Conservation (phyloP, 495 filamentous ascomycete species). For the Eremomyces bilateralis region DNA sequence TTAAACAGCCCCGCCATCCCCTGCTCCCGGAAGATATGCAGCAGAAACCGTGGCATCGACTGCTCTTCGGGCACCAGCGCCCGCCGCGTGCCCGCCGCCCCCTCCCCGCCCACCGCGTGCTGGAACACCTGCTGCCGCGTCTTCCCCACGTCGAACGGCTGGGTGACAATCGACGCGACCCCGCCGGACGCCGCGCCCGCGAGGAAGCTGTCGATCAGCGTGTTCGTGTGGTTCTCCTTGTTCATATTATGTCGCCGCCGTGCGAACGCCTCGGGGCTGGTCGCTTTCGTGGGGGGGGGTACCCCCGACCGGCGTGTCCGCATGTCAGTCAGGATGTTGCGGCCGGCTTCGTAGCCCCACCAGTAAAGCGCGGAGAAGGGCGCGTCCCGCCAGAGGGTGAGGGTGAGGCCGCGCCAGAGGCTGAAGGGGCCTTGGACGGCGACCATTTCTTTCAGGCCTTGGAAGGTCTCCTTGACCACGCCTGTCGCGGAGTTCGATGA, state of each 20-base stretch:
- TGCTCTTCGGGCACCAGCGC: constrained; percentile 41
- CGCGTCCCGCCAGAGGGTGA: constrained; percentile 92
- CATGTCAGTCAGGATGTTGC: constrained; percentile 37
- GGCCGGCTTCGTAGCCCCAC: constrained; percentile 83
- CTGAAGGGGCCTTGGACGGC: constrained; percentile 48
- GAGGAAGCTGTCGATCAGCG: constrained; percentile 73
- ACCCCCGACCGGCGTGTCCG: constrained; percentile 18
- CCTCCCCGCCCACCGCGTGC: constrained; percentile 16
- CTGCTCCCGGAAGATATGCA: constrained; percentile 73
- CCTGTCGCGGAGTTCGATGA: constrained; percentile 28
- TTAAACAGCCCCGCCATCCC: constrained; percentile 63
- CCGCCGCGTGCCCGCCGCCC: constrained; percentile 8
- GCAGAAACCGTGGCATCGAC: constrained; percentile 55
- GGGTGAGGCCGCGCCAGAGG: constrained; percentile 77
- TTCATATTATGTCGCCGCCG: constrained; percentile 27
- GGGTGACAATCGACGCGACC: constrained; percentile 73
- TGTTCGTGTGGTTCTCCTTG: constrained; percentile 37
- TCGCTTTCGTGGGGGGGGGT: constrained; percentile 7
- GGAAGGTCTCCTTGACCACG: constrained; percentile 40
- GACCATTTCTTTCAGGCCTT: constrained; percentile 62
- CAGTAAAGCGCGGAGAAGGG: constrained; percentile 95
- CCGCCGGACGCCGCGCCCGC: constrained; percentile 67
- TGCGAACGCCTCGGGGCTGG: constrained; percentile 8
- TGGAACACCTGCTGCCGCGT: constrained; percentile 70
- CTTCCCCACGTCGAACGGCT: constrained; percentile 94